Evolutionary conservation across 148 eudicot species (phyloP), one percentile per base, ranked within the genome.

Genomic region (Mesembryanthemum crystallinum): DNA sequence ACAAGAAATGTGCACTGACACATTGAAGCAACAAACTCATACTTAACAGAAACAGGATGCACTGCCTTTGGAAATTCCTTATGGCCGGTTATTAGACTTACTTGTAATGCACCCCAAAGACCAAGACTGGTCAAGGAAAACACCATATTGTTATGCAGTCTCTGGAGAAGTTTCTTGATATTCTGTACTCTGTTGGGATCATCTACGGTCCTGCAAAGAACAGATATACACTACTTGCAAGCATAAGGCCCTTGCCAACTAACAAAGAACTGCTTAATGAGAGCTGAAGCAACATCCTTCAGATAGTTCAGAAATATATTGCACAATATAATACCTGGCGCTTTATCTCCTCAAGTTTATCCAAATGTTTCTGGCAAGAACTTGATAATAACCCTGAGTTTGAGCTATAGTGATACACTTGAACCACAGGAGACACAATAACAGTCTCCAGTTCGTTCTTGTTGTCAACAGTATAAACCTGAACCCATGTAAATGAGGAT

Each of bases 381-480:
- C 69, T 79, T 73, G 85, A 85, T 45, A 76, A 73, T 61, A 79
- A 52, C 27, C 77, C 76, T 64, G 70, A 37, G 39, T 61, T 73
- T 37, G 92, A 79, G 72, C 43, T 71, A 83, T 92, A 96, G 80
- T 79, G 76, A 84, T 91, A 86, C 67, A 89, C 71, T 54, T 77
- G 84, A 49, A 92, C 85, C 52, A 82, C 82, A 43, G 99, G 99
- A 61, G 92, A 87, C 60, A 87, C 75, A 24, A 96, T 90, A 86
- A 87, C 88, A 33, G 80, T 71, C 78, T 92, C 98, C 78, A 96
- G 82, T 75, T 96, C 97, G 63, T 75, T 77, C 78, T 85, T 92
- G 71, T 88, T 86, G 67, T 89, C 83, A 49, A 96, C 94, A 73
- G 91, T 78, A 77, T 91, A 88, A 77, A 96, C 91, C 99, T 96